These are phyloP conservation scores for Fagopyrum tataricum DNA, from an alignment of 148 eudicot genomes.

Conservation along the genomic window DNA sequence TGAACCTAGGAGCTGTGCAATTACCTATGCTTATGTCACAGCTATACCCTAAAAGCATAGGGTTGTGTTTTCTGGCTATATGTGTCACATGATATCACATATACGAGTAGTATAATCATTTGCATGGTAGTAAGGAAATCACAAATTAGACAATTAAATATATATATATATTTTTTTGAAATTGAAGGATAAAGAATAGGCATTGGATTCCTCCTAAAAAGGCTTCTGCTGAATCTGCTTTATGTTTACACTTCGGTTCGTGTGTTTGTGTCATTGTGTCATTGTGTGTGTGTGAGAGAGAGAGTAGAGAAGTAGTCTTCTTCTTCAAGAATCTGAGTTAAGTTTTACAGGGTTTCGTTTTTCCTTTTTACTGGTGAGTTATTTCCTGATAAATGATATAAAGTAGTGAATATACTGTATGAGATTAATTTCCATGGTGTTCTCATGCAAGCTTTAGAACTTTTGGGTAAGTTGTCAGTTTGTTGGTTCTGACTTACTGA, in stretches of 20 bases:
- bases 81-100: slow-evolving; percentile 6
- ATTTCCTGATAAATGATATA: not conserved
- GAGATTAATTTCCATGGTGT: slow-evolving; percentile 8
- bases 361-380: not conserved
- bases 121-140: not conserved
- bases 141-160: no score
- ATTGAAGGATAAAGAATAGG: not conserved
- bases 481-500: slow-evolving; percentile 14
- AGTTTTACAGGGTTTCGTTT: not conserved
- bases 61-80: not conserved
- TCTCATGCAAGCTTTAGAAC: slow-evolving; percentile 7
- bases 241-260: not conserved
- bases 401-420: not conserved
- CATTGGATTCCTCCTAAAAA: slow-evolving; percentile 11
- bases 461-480: not conserved
- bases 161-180: not conserved
- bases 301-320: not conserved
- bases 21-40: slow-evolving; percentile 12
- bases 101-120: not conserved
- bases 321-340: not conserved
- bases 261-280: no score
- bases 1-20: slow-evolving; percentile 8
- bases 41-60: not conserved
- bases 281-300: slow-evolving; percentile 3
- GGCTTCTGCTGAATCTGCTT: not conserved